These are phyloP conservation scores for Trypanosoma melophagium DNA, from an alignment of 208 protist species.

Conservation along the genomic window DNA sequence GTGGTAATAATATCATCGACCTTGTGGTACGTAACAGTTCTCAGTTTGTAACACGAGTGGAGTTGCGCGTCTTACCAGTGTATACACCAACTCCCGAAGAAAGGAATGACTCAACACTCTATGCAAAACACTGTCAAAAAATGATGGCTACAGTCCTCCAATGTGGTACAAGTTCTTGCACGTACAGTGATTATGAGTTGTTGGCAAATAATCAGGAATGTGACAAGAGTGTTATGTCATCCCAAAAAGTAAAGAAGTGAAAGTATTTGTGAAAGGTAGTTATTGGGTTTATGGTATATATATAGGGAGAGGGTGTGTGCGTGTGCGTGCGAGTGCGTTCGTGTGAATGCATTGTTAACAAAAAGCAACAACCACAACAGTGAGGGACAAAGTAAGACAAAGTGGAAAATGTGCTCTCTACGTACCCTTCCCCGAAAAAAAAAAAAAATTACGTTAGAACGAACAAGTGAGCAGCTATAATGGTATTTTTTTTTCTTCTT, in stretches of 20 bases:
- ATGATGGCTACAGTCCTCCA: conserved; percentile 80
- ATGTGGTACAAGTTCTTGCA: conserved; percentile 62
- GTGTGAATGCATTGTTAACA: no score
- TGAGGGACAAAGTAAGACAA: no score
- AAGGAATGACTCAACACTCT: conserved; percentile 61
- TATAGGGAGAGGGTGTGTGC: no score
- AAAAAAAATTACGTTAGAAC: no score
- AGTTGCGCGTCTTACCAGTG: conserved; percentile 79
- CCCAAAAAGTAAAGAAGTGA: not conserved
- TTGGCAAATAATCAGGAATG: not conserved
- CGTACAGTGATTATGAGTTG: conserved; percentile 54
- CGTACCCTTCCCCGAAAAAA: not conserved
- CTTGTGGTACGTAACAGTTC: conserved; percentile 67
- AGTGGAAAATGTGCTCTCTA: not conserved
- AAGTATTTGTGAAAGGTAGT: not conserved
- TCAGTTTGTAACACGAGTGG: conserved; percentile 85
- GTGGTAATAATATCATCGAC: conserved; percentile 67
- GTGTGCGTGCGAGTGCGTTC: no score
- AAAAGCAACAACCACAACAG: no score
- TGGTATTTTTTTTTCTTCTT: not conserved
- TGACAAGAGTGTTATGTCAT: not conserved
- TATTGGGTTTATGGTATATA: no score
- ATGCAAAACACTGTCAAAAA: conserved; percentile 79
- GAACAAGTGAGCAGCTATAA: not conserved
- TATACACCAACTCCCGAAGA: conserved; percentile 88